Conservation (phyloP, 768 basidiomycete genomes). For the Tulasnella calospora region DNA sequence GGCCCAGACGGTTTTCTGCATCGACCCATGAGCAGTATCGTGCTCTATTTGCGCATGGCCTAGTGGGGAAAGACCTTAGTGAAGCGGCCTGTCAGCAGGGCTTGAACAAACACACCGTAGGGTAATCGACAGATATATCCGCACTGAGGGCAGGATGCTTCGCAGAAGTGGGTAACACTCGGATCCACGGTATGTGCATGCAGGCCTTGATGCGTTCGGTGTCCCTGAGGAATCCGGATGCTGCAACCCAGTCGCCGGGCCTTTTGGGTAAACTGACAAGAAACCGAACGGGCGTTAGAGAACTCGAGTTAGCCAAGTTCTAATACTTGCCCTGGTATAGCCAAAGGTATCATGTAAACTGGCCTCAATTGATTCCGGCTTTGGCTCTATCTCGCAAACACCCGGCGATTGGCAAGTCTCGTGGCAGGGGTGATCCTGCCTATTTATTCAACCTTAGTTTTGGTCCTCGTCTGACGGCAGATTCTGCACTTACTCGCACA, state of each 20-base stretch:
- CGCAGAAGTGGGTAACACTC: conserved; percentile 16
- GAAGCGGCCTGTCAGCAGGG: neutral
- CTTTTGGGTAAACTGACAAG: conserved; percentile 22
- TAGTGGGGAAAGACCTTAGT: neutral
- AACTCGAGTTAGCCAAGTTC: too few relatives aligned
- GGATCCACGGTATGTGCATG: conserved; percentile 10
- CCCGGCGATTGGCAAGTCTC: conserved; percentile 17
- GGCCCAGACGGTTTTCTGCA: conserved; percentile 22
- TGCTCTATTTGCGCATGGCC: conserved; percentile 22
- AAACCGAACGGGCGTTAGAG: neutral
- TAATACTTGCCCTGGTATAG: conserved; percentile 21
- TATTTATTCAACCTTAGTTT: neutral
- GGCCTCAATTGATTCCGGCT: conserved; percentile 22
- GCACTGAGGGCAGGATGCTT: conserved; percentile 15
- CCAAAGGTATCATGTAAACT: conserved; percentile 17
- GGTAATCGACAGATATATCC: conserved; percentile 21
- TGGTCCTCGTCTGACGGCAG: neutral
- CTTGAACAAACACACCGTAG: neutral
- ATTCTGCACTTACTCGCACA: conserved; percentile 19
- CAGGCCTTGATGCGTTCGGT: neutral
- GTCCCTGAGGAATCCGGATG: neutral
- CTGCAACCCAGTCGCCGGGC: conserved; percentile 17
- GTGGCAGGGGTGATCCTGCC: conserved; percentile 18
- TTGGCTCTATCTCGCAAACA: conserved; percentile 14
- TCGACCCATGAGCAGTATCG: conserved; percentile 24